Conservation (phyloP, 148 eudicot genomes). For the Beta vulgaris region DNA sequence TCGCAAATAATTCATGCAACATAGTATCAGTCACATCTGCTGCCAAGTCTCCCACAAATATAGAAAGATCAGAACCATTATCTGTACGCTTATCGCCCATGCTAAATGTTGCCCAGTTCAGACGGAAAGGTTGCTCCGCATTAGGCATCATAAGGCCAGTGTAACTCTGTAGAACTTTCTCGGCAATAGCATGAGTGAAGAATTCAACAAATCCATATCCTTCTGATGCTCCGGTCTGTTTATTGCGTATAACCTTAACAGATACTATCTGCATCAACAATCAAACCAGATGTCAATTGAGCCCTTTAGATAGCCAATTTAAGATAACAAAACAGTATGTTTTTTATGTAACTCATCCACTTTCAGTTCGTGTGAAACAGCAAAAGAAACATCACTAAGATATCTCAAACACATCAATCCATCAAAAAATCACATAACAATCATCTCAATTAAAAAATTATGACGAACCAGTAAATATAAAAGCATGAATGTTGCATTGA, state of each 20-base stretch:
- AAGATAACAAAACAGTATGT: not conserved
- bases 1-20: constrained; percentile 74
- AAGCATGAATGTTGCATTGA: not conserved
- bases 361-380: not conserved
- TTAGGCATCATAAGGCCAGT: constrained; percentile 69
- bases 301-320: not conserved
- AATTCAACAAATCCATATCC: constrained; percentile 97
- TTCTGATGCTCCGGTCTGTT: constrained; percentile 77
- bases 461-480: not conserved
- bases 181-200: constrained; percentile 64
- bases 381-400: not conserved
- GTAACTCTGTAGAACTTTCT: constrained; percentile 63
- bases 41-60: constrained; percentile 98
- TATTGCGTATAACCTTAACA: constrained; percentile 89
- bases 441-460: not conserved
- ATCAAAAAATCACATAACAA: not conserved
- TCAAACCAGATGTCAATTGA: constrained; percentile 10
- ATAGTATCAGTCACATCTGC: constrained; percentile 87
- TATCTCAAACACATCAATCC: not conserved
- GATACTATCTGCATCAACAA: constrained; percentile 48
- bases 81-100: constrained; percentile 83
- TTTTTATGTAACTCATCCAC: not conserved
- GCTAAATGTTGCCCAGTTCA: constrained; percentile 96
- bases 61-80: constrained; percentile 85
- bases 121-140: constrained; percentile 74